Evolutionary conservation across 331 rosid species (phyloP).

Genomic region (Pyracantha coccinea): DNA sequence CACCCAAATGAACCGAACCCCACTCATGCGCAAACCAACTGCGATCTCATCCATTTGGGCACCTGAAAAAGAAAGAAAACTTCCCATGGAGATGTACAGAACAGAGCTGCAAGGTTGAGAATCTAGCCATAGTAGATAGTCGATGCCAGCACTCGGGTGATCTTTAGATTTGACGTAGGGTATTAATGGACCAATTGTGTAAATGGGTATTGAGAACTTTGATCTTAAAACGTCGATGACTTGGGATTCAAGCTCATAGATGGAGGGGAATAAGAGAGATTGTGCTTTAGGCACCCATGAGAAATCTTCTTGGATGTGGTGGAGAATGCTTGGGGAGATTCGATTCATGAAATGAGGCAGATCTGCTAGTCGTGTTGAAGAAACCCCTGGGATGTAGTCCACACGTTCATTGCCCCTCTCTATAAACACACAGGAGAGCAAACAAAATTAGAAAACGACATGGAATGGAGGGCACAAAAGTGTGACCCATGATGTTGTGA

Average conservation of each 20-base stretch:
- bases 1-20: conserved; percentile 35
- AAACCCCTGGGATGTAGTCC: conserved; percentile 48
- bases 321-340: not conserved
- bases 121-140: conserved; percentile 38
- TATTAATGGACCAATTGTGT: conserved; percentile 37
- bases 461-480: no score
- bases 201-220: conserved; percentile 30
- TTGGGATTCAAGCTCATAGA: conserved; percentile 39
- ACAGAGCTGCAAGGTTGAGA: conserved; percentile 41
- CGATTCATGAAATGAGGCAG: conserved; percentile 22
- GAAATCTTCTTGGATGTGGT: not conserved
- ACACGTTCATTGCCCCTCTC: conserved; percentile 39
- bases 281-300: conserved; percentile 5
- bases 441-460: not conserved
- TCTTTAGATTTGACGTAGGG: conserved; percentile 2
- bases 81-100: conserved; percentile 50
- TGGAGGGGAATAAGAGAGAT: conserved; percentile 16
- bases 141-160: not conserved
- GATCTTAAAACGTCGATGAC: conserved; percentile 29
- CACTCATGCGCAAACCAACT: conserved; percentile 20
- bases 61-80: conserved; percentile 28
- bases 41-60: conserved; percentile 43
- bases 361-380: conserved; percentile 32
- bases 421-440: not conserved
- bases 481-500: no score